These are phyloP conservation scores for Colletotrichum acutatum DNA, from an alignment of 2,329 filamentous ascomycete genomes.

Conservation along the genomic window DNA sequence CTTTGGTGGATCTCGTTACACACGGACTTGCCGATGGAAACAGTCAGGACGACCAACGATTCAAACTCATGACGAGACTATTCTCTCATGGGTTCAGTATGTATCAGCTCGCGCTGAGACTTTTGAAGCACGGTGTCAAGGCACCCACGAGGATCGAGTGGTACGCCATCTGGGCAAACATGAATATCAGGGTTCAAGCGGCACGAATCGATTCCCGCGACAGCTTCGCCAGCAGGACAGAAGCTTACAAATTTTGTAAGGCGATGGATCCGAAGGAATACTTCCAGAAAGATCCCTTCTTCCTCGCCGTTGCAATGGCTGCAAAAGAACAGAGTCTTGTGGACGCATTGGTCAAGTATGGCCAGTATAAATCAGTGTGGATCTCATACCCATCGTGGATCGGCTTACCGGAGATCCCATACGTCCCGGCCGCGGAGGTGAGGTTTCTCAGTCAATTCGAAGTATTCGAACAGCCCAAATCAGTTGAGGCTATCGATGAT, in stretches of 20 bases:
- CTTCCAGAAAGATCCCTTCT: background rate
- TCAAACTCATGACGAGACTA: background rate
- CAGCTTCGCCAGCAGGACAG: background rate
- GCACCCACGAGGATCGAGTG: background rate
- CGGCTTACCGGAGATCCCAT: too few relatives aligned
- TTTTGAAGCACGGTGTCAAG: background rate
- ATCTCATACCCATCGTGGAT: background rate
- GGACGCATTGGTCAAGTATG: background rate
- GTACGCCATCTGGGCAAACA: background rate
- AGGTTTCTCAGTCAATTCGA: background rate
- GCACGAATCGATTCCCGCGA: background rate
- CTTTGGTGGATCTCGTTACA: background rate
- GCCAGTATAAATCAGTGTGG: background rate
- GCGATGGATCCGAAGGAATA: background rate
- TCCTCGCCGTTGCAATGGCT: background rate
- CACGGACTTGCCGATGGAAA: background rate
- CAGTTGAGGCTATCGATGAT: background rate
- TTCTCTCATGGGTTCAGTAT: background rate
- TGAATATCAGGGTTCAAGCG: background rate
- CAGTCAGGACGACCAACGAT: background rate
- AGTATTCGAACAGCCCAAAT: background rate
- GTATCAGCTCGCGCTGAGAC: background rate
- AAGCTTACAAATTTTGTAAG: background rate
- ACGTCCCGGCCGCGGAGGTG: background rate
- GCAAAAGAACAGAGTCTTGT: background rate